A percentile compares a stretch with the other conserved stretches of the same genome.
phyloP scores from a whole-genome alignment of 2,329 filamentous ascomycete species.

The Fusarium sp. region DNA sequence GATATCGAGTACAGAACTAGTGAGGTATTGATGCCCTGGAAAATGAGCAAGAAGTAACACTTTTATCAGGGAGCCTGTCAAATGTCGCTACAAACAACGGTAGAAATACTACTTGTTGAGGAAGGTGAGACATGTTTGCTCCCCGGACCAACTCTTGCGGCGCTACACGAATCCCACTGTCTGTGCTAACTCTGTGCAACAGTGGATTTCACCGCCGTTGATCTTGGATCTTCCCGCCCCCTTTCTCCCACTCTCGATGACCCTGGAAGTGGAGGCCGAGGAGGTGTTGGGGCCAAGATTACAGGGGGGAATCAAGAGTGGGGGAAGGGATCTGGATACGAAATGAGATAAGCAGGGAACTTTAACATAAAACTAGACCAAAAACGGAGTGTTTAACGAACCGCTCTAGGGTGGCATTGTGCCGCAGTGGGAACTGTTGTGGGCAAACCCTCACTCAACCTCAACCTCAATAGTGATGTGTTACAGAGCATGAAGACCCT shows the following conservation, averaged over 20 bases:
- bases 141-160: not conserved
- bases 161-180: not conserved
- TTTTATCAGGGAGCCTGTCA: not conserved
- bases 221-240: not conserved
- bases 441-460: not conserved
- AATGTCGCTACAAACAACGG: not conserved
- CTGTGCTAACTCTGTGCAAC: not conserved
- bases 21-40: not conserved
- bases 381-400: not conserved
- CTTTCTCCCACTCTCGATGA: not conserved
- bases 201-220: conserved; percentile 4
- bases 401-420: not conserved
- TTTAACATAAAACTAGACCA: conserved; percentile 39
- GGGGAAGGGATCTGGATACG: not conserved
- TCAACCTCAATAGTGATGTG: not conserved
- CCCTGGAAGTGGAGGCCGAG: not conserved
- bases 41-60: not conserved
- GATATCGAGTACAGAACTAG: conserved; percentile 53
- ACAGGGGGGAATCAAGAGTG: not conserved
- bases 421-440: not conserved
- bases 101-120: not conserved
- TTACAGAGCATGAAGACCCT: not conserved
- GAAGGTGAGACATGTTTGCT: not conserved
- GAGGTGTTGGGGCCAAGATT: not conserved
- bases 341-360: not conserved